Base-by-base conservation (phyloP, 495 filamentous ascomycete genomes). In the Baudoinia panamericana region DNA sequence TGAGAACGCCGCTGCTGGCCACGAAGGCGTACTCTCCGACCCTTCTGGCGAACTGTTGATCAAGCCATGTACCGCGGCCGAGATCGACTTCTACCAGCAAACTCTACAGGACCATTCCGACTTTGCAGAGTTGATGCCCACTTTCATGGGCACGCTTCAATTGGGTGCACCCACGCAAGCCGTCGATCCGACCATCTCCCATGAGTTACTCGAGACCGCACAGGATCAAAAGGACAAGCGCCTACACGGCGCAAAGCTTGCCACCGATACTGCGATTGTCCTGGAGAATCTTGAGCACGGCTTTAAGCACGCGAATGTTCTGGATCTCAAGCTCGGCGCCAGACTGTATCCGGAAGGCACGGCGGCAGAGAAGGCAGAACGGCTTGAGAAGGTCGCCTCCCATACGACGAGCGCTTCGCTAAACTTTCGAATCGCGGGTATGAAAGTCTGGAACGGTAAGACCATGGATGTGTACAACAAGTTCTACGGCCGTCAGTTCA, bases 71-170 rank as follows among this genome's bases (percentile, higher is more conserved):
- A 93, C 84, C 5, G 59, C 72, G 29, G 71, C 75, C 42, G 90
- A 99, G 63, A 75, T 94, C 43, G 73, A 75, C 19, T 99, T 99
- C 63, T 99, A 99, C 72, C 78, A 95, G 61, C 73, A 78, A 19
- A 76, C 77, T 27, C 52, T 60, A 7, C 51, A 67, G 25, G 54
- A 64, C 12, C 86, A 93, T 52, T 76, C 76, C 15, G 68, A 65
- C 4, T 80, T 95, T 50, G 71, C 73, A 15, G 72, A 75, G 16
- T 75, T 82, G 54, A 90, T 96, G 67, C 88, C 90, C 39, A 72
- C 71, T 7, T 96, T 74, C 60, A 69, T 88, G 58, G 90, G 90
- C 39, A 85, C 77, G 12, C 67, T 96, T 24, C 54, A 54, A 10
- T 69, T 82, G 25, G 45, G 63, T 66, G 21, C 59, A 64, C 8